These are phyloP conservation scores for Pulicaria dysenterica DNA, from an alignment of 129 eudicot species.

Conservation along the genomic window DNA sequence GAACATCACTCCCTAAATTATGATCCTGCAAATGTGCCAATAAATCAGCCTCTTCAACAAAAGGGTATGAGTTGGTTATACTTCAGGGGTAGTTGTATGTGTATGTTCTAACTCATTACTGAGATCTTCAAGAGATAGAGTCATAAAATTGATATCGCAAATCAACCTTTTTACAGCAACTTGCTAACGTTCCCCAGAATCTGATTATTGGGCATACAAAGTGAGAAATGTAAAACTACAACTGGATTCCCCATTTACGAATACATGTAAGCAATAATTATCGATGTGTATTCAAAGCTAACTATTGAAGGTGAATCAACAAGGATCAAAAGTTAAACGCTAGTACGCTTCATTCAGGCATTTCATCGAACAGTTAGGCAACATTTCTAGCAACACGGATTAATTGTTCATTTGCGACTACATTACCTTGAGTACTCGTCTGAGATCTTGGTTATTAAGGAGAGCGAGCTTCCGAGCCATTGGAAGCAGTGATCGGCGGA, in stretches of 20 bases:
- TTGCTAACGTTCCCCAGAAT: not conserved
- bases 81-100: no score
- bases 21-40: slow-evolving; percentile 55
- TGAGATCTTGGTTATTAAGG: slow-evolving; percentile 58
- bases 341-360: slow-evolving; percentile 27
- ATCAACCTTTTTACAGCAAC: not conserved
- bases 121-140: not conserved
- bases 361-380: slow-evolving; percentile 33
- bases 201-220: slow-evolving; percentile 4
- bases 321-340: not conserved
- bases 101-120: not conserved
- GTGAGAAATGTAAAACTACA: not conserved
- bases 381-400: slow-evolving; percentile 3
- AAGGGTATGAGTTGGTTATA: not conserved
- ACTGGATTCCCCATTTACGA: not conserved
- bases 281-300: not conserved
- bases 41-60: not conserved
- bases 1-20: slow-evolving; percentile 90
- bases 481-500: slow-evolving; percentile 63
- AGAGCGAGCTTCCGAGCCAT: slow-evolving; percentile 79
- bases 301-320: not conserved
- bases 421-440: slow-evolving; percentile 68
- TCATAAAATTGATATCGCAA: not conserved
- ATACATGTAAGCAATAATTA: not conserved
- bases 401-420: not conserved